Percentiles rank a stretch among this genome's conserved stretches.
Conservation (phyloP, 2,329 filamentous ascomycete genomes). For the Clonostachys byssicola region DNA sequence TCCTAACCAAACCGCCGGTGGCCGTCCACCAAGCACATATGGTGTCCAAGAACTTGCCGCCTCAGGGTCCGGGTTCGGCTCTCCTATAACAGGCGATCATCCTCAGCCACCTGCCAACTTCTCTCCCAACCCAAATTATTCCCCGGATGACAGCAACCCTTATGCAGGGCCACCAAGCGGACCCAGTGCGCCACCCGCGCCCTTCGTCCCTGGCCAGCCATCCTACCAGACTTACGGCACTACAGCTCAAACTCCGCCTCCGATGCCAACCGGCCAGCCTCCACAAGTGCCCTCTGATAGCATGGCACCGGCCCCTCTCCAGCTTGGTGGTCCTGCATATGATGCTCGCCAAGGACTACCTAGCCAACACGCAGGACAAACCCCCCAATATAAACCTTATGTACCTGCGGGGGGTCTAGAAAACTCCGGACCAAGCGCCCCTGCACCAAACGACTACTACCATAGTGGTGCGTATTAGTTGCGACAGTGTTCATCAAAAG, state of each 20-base stretch:
- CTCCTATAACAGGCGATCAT: conserved; percentile 57
- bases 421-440: conserved; percentile 37
- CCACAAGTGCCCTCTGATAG: conserved; percentile 19
- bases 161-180: conserved; percentile 10
- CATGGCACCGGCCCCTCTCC: conserved; percentile 36
- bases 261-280: conserved; percentile 29
- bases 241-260: conserved; percentile 29
- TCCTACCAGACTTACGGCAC: conserved; percentile 36
- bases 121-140: conserved; percentile 44
- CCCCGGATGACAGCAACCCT: conserved; percentile 14
- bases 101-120: conserved; percentile 36
- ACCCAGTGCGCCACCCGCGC: conserved; percentile 15
- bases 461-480: conserved; percentile 26
- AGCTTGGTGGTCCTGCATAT: conserved; percentile 37
- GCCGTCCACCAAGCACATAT: conserved; percentile 64
- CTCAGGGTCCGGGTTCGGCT: conserved; percentile 71
- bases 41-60: conserved; percentile 76
- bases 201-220: conserved; percentile 15
- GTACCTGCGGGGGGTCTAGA: conserved; percentile 35
- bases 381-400: conserved; percentile 56
- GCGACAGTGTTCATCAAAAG: background rate
- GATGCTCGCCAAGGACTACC: conserved; percentile 47
- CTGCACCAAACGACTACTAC: conserved; percentile 53
- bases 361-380: conserved; percentile 27
- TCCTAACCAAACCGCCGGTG: conserved; percentile 28